Conservation (phyloP, 2,329 filamentous ascomycete species). For the Apiospora koreana region DNA sequence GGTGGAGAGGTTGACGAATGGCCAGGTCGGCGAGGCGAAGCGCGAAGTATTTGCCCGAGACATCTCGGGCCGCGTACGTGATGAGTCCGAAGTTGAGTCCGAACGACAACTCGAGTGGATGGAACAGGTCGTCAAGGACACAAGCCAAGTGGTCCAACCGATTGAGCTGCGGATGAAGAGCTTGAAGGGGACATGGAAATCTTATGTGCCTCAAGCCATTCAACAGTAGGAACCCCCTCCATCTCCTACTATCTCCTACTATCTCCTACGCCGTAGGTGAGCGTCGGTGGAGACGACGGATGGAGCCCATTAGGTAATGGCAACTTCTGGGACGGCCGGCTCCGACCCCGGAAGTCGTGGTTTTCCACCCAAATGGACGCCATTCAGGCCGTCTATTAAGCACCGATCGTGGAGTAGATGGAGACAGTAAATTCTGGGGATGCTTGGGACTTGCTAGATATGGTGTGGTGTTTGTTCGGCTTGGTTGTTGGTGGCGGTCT, state of each 20-base stretch:
- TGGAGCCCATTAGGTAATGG: conserved; percentile 8
- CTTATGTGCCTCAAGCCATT: too few species aligned
- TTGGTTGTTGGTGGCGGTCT: background rate
- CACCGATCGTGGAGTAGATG: background rate
- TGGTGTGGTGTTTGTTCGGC: background rate
- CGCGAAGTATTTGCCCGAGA: background rate
- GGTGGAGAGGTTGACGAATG: background rate
- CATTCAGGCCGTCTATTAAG: background rate
- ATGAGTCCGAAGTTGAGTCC: background rate
- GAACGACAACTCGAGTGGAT: background rate
- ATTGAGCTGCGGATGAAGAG: too few species aligned
- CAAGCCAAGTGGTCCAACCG: background rate
- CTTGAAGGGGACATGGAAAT: too few species aligned
- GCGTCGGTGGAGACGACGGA: background rate
- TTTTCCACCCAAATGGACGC: background rate
- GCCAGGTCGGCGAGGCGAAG: background rate
- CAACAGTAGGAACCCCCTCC: too few species aligned
- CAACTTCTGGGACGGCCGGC: background rate
- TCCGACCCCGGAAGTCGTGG: background rate
- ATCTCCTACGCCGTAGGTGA: background rate
- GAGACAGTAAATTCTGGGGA: background rate
- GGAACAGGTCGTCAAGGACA: background rate
- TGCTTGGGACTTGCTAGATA: background rate
- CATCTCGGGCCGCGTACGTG: background rate
- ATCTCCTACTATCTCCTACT: too few species aligned